A percentile compares a stretch with the other conserved stretches of the same genome.
These are phyloP conservation scores for Rhinocladiella mackenziei DNA, from an alignment of 2,329 filamentous ascomycete genomes.

Conservation along the genomic window DNA sequence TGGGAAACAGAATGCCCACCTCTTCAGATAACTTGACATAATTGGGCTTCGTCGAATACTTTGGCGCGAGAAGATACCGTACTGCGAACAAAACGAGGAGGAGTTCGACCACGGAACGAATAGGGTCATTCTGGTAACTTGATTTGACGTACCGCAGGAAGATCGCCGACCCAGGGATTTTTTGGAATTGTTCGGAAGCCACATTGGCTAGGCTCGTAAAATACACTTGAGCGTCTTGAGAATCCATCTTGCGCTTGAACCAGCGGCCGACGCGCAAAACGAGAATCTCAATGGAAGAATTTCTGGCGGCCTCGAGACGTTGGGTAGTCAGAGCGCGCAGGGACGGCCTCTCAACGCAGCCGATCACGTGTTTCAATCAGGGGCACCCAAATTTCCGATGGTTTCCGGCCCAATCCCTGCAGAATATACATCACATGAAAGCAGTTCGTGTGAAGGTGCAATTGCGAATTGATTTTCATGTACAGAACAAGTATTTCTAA, in stretches of 20 bases:
- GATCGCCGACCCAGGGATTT: constrained; percentile 89
- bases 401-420: too few relatives aligned
- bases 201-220: constrained; percentile 53
- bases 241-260: constrained; percentile 46
- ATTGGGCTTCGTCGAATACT: constrained; percentile 88
- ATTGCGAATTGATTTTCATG: constrained; percentile 20
- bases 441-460: too few relatives aligned
- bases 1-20: constrained; percentile 36
- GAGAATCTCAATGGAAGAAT: too few relatives aligned
- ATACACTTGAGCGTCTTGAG: constrained; percentile 51
- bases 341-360: constrained; percentile 1
- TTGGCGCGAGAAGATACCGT: constrained; percentile 83
- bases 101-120: constrained; percentile 88
- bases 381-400: constrained; percentile 16
- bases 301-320: background rate
- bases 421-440: too few relatives aligned
- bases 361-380: constrained; percentile 15
- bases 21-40: constrained; percentile 87
- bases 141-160: constrained; percentile 92
- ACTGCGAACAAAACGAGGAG: constrained; percentile 94
- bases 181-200: constrained; percentile 69
- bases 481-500: constrained; percentile 27
- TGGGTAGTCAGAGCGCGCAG: background rate
- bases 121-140: constrained; percentile 94
- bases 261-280: too few relatives aligned